Evolutionary conservation across 2,329 filamentous ascomycete genomes (phyloP).

Genomic region (Ophiostoma piceae): DNA sequence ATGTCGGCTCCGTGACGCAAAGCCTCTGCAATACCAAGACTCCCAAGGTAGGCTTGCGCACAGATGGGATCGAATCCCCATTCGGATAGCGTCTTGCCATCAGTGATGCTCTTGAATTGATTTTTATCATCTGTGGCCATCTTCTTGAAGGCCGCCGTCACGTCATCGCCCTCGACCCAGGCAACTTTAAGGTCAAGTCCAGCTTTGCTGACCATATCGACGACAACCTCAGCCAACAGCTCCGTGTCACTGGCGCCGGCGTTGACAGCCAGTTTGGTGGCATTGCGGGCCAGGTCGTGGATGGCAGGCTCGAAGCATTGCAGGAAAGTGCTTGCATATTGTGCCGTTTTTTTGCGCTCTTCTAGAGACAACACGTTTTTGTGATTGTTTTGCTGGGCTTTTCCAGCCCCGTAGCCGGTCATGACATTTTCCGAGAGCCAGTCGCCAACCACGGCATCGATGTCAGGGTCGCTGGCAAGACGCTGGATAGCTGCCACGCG

Average conservation of each 20-base stretch:
- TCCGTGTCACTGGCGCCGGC: background rate
- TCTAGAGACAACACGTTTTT: background rate
- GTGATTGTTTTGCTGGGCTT: background rate
- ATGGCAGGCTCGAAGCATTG: background rate
- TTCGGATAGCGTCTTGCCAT: background rate
- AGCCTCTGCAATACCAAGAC: background rate
- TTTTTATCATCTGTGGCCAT: background rate
- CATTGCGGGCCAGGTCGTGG: background rate
- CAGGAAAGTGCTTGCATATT: background rate
- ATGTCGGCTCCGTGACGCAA: background rate
- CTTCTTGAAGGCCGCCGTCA: background rate
- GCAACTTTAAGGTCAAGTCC: background rate
- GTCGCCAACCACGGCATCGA: background rate
- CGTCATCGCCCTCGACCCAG: background rate
- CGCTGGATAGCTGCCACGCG: background rate
- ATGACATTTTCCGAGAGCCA: background rate
- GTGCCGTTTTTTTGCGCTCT: background rate
- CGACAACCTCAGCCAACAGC: background rate
- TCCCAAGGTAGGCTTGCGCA: background rate
- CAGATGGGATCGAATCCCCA: background rate
- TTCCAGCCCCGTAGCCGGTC: background rate
- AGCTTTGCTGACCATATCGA: background rate
- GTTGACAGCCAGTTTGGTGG: background rate
- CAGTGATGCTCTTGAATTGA: background rate
- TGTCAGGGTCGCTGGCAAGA: background rate